phyloP scores from a whole-genome alignment of 2,329 filamentous ascomycete genomes.

The Eutypella sp. region DNA sequence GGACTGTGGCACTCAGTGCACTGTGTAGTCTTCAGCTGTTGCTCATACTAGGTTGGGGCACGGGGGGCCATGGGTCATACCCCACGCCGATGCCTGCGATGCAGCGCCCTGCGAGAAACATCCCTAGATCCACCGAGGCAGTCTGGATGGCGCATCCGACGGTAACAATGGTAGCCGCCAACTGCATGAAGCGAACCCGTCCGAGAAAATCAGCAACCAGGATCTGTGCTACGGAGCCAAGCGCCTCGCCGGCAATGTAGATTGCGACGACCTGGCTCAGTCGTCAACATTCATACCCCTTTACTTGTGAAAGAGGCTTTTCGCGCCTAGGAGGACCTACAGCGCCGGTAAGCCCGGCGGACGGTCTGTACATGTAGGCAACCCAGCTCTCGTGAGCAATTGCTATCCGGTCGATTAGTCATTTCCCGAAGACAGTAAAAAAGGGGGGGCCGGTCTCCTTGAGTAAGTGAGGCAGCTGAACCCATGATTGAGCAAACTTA shows the following conservation, averaged over 20 bases:
- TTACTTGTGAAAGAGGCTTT: background rate
- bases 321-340: background rate
- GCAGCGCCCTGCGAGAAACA: slow-evolving; percentile 43
- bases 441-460: too few species aligned
- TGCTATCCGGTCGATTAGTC: slow-evolving; percentile 23
- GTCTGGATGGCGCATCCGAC: slow-evolving; percentile 48
- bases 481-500: slow-evolving; percentile 18
- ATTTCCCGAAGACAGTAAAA: background rate
- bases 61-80: background rate
- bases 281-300: background rate
- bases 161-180: slow-evolving; percentile 47
- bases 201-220: slow-evolving; percentile 45
- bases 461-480: background rate
- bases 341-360: slow-evolving; percentile 43
- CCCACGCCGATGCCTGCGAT: slow-evolving; percentile 37
- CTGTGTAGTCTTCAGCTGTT: background rate
- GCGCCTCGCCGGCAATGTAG: slow-evolving; percentile 52
- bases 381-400: slow-evolving; percentile 54
- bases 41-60: background rate
- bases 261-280: slow-evolving; percentile 42
- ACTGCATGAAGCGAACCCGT: slow-evolving; percentile 44
- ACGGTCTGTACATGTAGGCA: slow-evolving; percentile 49
- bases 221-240: slow-evolving; percentile 46
- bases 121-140: slow-evolving; percentile 44
- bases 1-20: slow-evolving; percentile 43